Evolutionary conservation across 345 rosid species (phyloP), one percentile per base, ranked within the genome.

Genomic region (Citropsis articulata): DNA sequence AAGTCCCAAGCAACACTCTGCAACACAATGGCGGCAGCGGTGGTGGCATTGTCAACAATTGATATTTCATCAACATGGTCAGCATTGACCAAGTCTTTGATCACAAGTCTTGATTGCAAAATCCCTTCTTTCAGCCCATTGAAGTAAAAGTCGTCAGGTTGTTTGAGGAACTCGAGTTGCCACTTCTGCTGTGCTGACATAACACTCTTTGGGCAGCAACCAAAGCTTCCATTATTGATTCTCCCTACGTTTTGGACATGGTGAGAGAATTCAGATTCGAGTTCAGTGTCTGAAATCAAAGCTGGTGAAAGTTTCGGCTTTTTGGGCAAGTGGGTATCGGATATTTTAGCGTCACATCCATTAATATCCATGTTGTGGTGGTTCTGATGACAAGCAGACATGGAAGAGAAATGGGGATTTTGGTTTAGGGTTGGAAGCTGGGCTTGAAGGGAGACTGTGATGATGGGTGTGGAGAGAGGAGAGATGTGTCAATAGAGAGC

Each of bases 161-260:
- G 98, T 28, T 87, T 82, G 68, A 93, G 90, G 84, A 81, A 95
- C 25, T 73, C 82, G 59, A 88, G 88, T 82, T 93, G 98, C 90
- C 92, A 89, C 6, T 78, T 80, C 63, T 81, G 86, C 69, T 95
- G 98, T 45, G 88, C 86, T 60, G 97, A 72, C 50, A 93, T 79
- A 68, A 95, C 76, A 24, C 92, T 85, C 31, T 90, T 79, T 1
- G 98, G 98, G 69, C 98, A 92, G 84, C 88, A 87, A 1, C 98
- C 98, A 73, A 93, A 95, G 86, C 98, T 93, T 18, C 98, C 98
- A 89, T 95, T 95, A 87, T 95, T 95, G 80, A 95, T 86, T 22
- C 98, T 84, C 9, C 95, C 90, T 48, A 91, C 71, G 74, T 78
- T 28, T 18, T 90, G 80, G 83, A 88, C 91, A 70, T 95, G 98